A percentile compares a stretch with the other conserved stretches of the same genome.
Conservation (phyloP, 768 basidiomycete species). For the Calocybe indica region DNA sequence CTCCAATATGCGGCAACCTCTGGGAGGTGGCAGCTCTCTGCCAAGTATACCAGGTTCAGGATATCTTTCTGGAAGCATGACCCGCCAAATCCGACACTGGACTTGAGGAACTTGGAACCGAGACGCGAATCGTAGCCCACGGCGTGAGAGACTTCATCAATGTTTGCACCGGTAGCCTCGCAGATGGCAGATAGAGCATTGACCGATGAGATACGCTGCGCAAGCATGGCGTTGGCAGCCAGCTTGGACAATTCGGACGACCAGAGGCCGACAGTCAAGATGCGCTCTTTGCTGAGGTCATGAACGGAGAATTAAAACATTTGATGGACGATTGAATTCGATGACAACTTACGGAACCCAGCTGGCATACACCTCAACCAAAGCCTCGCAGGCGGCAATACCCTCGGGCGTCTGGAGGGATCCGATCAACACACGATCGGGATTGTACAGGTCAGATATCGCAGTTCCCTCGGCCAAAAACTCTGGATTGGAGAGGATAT, state of each 20-base stretch:
- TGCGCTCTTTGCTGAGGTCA: slow-evolving; percentile 52
- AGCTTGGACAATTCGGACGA: slow-evolving; percentile 98
- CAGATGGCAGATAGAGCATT: slow-evolving; percentile 98
- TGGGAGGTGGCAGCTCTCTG: slow-evolving; percentile 89
- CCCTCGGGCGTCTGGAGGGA: slow-evolving; percentile 90
- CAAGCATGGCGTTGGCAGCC: slow-evolving; percentile 98
- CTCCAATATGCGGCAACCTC: slow-evolving; percentile 98
- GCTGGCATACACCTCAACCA: slow-evolving; percentile 84
- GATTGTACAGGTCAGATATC: slow-evolving; percentile 78
- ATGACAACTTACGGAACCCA: slow-evolving; percentile 81
- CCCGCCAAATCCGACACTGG: slow-evolving; percentile 95
- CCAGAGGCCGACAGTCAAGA: slow-evolving; percentile 96
- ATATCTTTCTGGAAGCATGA: slow-evolving; percentile 99
- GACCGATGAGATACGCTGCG: slow-evolving; percentile 97
- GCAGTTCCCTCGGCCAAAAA: slow-evolving; percentile 99
- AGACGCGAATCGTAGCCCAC: slow-evolving; percentile 91
- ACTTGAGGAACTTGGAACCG: slow-evolving; percentile 93
- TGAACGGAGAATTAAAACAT: background rate
- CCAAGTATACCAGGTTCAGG: slow-evolving; percentile 96
- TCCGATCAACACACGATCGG: slow-evolving; percentile 96
- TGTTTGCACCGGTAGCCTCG: slow-evolving; percentile 97
- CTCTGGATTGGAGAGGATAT: slow-evolving; percentile 99
- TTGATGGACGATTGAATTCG: background rate
- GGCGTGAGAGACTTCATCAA: slow-evolving; percentile 94
- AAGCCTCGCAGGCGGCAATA: slow-evolving; percentile 67